These are phyloP conservation scores for Metschnikowia lachancei DNA, from an alignment of 805 yeast genomes.

Conservation along the genomic window DNA sequence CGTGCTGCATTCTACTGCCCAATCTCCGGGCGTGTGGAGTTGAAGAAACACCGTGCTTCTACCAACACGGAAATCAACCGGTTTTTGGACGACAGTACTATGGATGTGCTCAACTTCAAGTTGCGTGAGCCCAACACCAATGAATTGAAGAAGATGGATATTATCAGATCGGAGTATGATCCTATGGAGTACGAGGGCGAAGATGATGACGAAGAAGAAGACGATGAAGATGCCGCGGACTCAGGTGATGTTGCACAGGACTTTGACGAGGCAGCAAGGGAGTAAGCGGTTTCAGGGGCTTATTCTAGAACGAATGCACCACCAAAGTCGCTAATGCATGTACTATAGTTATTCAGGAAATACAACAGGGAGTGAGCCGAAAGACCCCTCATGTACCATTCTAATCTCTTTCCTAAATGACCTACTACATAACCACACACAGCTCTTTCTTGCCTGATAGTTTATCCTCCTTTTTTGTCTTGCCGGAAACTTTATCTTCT, in stretches of 20 bases:
- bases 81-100: slow-evolving; percentile 53
- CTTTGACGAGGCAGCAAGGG: slow-evolving; percentile 21
- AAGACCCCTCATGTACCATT: too few relatives aligned
- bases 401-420: background rate
- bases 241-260: slow-evolving; percentile 26
- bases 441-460: slow-evolving; percentile 1
- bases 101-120: slow-evolving; percentile 59
- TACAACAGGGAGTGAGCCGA: too few relatives aligned
- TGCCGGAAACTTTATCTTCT: background rate
- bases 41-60: slow-evolving; percentile 81
- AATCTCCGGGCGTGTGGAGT: slow-evolving; percentile 68
- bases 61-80: slow-evolving; percentile 52
- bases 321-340: background rate
- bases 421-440: slow-evolving; percentile 1
- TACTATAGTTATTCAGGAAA: background rate
- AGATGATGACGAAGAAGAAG: slow-evolving; percentile 45
- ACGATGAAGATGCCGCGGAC: slow-evolving; percentile 1
- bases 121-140: slow-evolving; percentile 71
- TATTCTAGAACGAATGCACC: background rate
- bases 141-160: slow-evolving; percentile 68
- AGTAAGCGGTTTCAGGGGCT: slow-evolving; percentile 9
- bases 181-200: slow-evolving; percentile 74
- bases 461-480: background rate
- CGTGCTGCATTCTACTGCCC: slow-evolving; percentile 74
- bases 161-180: slow-evolving; percentile 64